Evolutionary conservation across 441 rosid genomes (phyloP), one percentile per base, ranked within the genome.

Genomic region (Jatropha multifida): DNA sequence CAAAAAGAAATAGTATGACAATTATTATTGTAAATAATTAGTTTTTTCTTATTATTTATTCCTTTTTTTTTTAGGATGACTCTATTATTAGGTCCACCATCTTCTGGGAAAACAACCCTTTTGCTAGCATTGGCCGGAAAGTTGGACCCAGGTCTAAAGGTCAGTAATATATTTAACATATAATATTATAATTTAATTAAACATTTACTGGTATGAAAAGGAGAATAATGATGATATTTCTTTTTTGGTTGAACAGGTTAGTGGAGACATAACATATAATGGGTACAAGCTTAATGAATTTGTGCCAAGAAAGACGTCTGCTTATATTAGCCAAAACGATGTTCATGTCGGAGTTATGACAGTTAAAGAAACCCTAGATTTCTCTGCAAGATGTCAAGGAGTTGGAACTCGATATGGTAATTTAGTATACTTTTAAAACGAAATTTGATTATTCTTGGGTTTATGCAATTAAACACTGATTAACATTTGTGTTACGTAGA

Each of bases 91-190:
- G 83, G 83, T 5, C 83, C 83, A 5, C 83, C 84, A 15, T 74
- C 81, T 14, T 78, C 84, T 1, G 84, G 84, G 5, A 81, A 81
- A 49, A 78, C 84, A 18, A 66, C 81, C 54, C 79, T 81, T 67
- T 42, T 81, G 68, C 59, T 78, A 17, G 84, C 84, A 10, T 42
- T 81, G 40, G 81, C 84, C 3, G 84, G 84, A 37, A 92, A 88
- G 76, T 82, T 92, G 74, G 94, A 92, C 86, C 83, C 85, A 7
- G 76, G 78, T 60, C 78, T 94, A 32, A 83, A 84, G 80, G 89
- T 88, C 32, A 32, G 64, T 59, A 2, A 59, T 46, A 4, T 15
- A 66, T 48, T 18, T 7, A 20, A n/a, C 14, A 1, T 27, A 6
- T 0, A 14, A 32, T 51, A n/a, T 12, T 20, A 62, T 6, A 38